These are phyloP conservation scores for Leccinellum albellum DNA, from an alignment of 768 basidiomycete species.

Conservation along the genomic window DNA sequence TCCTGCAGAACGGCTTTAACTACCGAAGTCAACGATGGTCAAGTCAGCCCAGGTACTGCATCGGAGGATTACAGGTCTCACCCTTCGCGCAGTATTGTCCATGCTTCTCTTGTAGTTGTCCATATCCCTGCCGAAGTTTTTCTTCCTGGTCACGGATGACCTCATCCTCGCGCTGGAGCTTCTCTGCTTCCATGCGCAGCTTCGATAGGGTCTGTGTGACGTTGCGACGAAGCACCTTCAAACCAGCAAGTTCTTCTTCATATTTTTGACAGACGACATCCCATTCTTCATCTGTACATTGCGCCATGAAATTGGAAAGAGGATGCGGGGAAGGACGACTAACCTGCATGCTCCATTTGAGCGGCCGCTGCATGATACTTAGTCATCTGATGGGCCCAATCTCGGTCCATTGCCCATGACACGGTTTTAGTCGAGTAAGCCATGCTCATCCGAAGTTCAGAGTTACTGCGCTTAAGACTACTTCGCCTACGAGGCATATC, in stretches of 20 bases:
- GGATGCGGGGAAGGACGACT: constrained; percentile 9
- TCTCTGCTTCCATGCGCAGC: constrained; percentile 38
- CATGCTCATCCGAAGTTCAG: constrained; percentile 42
- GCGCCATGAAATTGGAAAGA: neutral
- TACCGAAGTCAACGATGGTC: constrained; percentile 12
- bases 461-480: constrained; percentile 57
- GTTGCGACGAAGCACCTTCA: constrained; percentile 53
- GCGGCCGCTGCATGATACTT: constrained; percentile 42
- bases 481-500: constrained; percentile 51
- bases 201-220: constrained; percentile 41
- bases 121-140: constrained; percentile 35
- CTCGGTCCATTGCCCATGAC: constrained; percentile 71
- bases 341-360: constrained; percentile 40
- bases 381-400: constrained; percentile 53
- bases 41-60: constrained; percentile 4
- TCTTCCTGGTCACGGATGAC: constrained; percentile 41
- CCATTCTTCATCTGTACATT: constrained; percentile 52
- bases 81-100: constrained; percentile 40
- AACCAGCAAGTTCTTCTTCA: constrained; percentile 57
- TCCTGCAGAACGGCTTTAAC: constrained; percentile 43
- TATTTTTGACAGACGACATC: constrained; percentile 54
- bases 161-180: constrained; percentile 38
- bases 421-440: constrained; percentile 60
- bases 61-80: constrained; percentile 14
- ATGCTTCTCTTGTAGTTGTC: constrained; percentile 40